Base-by-base conservation (phyloP, 495 filamentous ascomycete species). In the Neurospora discreta region DNA sequence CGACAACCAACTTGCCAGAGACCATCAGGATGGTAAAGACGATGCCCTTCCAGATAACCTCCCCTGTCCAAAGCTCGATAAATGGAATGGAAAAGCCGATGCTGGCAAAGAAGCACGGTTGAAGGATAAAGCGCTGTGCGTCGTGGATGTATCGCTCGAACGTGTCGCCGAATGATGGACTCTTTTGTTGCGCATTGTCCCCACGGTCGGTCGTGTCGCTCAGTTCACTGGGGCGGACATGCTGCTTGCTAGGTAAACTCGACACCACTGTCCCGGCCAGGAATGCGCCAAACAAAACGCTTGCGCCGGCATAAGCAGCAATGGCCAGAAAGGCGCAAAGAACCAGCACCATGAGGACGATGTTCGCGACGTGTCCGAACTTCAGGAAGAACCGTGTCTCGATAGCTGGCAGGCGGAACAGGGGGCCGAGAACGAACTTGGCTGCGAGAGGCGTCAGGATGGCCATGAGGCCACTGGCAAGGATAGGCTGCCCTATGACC, bases 31-130 rank as follows among this genome's bases (percentile, higher is more conserved):
- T 71, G 3, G 89, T 80, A 75, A 93, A 95, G 20, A 93, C 83
- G 1, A 93, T 73, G 1, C 92, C 92, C 10, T 88, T 86, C 93
- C 90, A 95, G 26, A 93, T 75, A 1, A 92, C 83, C 68, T 77
- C 76, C 6, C 86, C 86, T 3, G 76, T 74, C 77, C 93, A 95
- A 83, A 95, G 88, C 15, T 88, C 78, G 1, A 87, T 85, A 42
- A 95, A 90, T 0, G 92, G 91, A 23, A 96, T 90, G 0, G 91
- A 88, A 75, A 95, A 94, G 1, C 92, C 91, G 44, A 94, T 91
- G 0, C 90, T 92, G 23, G 91, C 89, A 74, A 95, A 96, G 81
- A 95, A 95, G 68, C 93, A 85, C 0, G 92, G 91, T 33, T 87
- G 87, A 0, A 95, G 80, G 3, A 94, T 83, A 33, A 82, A 83